phyloP scores from a whole-genome alignment of 768 basidiomycete genomes.

The Boletus sp. region DNA sequence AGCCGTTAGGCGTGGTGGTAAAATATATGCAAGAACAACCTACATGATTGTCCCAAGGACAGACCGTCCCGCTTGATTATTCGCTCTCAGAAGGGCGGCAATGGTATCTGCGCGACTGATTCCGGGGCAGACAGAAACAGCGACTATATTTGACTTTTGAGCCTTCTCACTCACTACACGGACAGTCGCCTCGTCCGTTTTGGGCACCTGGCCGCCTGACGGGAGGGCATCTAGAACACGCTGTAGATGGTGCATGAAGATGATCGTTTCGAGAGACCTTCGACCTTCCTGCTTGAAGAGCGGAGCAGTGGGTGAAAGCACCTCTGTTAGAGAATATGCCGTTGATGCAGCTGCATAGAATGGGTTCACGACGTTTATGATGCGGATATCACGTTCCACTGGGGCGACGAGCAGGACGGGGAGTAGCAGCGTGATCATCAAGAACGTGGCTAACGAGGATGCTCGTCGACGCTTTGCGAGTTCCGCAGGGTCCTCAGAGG shows the following conservation, averaged over 20 bases:
- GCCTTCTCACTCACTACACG: constrained; percentile 40
- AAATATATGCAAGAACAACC: constrained; percentile 16
- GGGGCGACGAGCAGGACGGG: constrained; percentile 81
- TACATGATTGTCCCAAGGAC: constrained; percentile 50
- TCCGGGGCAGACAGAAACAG: constrained; percentile 73
- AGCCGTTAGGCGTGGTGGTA: constrained; percentile 1
- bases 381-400: constrained; percentile 86
- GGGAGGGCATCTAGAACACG: constrained; percentile 82
- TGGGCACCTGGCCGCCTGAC: constrained; percentile 51
- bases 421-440: constrained; percentile 75
- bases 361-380: constrained; percentile 83
- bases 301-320: constrained; percentile 26
- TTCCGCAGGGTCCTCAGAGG: constrained; percentile 25
- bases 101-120: constrained; percentile 71
- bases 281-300: constrained; percentile 60
- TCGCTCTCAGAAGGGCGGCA: constrained; percentile 39
- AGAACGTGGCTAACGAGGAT: constrained; percentile 67
- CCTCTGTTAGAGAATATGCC: constrained; percentile 32
- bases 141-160: constrained; percentile 73
- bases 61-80: constrained; percentile 36
- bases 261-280: constrained; percentile 58
- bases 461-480: constrained; percentile 44
- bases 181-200: constrained; percentile 31
- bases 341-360: constrained; percentile 82
- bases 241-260: constrained; percentile 79